Evolutionary conservation across 2,329 filamentous ascomycete species (phyloP).

Genomic region (Calonectria pteridis): DNA sequence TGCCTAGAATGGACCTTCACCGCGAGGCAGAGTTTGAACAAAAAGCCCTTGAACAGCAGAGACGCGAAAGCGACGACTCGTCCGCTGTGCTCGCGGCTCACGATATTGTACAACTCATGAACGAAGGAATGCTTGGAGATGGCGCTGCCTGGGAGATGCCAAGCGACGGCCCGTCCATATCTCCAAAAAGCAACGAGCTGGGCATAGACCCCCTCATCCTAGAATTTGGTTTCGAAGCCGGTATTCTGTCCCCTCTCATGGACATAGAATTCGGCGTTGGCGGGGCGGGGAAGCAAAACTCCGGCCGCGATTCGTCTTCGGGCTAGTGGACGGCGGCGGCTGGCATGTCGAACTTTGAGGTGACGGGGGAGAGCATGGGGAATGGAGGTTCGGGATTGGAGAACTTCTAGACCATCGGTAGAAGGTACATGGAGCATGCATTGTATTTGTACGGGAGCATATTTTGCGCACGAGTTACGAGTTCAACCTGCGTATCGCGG

Average conservation of each 20-base stretch:
- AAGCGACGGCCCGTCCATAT: neutral
- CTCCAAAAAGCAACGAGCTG: neutral
- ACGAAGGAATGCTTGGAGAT: neutral
- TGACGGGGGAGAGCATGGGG: neutral
- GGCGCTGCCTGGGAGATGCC: neutral
- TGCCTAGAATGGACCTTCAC: conserved; percentile 1
- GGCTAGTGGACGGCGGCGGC: neutral
- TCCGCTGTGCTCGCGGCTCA: neutral
- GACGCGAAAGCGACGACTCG: neutral
- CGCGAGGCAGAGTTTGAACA: neutral
- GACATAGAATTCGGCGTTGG: conserved; percentile 8
- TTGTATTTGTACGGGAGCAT: neutral
- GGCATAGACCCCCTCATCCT: conserved; percentile 14
- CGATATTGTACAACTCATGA: neutral
- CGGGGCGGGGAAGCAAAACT: neutral
- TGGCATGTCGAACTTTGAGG: neutral
- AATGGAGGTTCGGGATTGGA: neutral
- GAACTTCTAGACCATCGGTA: neutral
- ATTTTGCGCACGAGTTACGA: neutral
- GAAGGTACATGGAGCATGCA: neutral
- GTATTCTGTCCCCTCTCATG: conserved; percentile 13
- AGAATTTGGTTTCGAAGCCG: conserved; percentile 14
- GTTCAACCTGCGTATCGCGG: neutral
- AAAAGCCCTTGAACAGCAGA: neutral
- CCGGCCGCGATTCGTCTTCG: neutral